Conservation (phyloP, 306 rosid species). For the barrel medic (Medicago truncatula) region MtrunA17r5.0-ANR NC_053045.1:1050001-1050500, state of each 20-base stretch:
- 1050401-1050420: too few relatives aligned
- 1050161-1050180: slow-evolving; percentile 64
- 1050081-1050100: slow-evolving; percentile 42
- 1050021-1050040: slow-evolving; percentile 81
- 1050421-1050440: too few relatives aligned
- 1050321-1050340: too few relatives aligned
- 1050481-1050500: too few relatives aligned
- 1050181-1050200: slow-evolving; percentile 79
- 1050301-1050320: too few relatives aligned
- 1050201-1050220: slow-evolving; percentile 79
- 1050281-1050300: too few relatives aligned
- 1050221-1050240: slow-evolving; percentile 93
- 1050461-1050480: too few relatives aligned
- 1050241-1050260: slow-evolving; percentile 88
- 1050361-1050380: too few relatives aligned
- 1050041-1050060: slow-evolving; percentile 80
- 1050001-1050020: slow-evolving; percentile 66
- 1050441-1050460: too few relatives aligned
- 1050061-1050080: slow-evolving; percentile 83
- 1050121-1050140: neutral
- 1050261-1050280: slow-evolving; percentile 67
- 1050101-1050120: neutral
- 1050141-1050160: neutral
- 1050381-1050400: too few relatives aligned
- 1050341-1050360: too few relatives aligned